These are phyloP conservation scores for Bipolaris zeicola DNA, from an alignment of 2,329 filamentous ascomycete species.

Conservation along the genomic window DNA sequence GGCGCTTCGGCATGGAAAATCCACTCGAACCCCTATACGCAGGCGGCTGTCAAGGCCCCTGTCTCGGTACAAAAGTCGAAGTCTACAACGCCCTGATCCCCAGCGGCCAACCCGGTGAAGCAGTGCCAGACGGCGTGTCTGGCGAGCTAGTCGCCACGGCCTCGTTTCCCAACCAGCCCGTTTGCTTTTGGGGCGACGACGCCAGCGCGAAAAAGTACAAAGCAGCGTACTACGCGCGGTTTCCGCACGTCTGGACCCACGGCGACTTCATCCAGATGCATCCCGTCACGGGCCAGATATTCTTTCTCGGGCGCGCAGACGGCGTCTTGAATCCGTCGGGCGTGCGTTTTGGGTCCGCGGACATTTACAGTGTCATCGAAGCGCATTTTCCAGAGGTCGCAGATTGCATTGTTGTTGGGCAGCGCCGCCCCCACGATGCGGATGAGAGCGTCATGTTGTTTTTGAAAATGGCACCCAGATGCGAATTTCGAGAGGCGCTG, in stretches of 20 bases:
- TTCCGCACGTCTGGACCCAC: constrained; percentile 74
- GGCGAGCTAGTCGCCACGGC: constrained; percentile 75
- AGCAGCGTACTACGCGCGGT: constrained; percentile 54
- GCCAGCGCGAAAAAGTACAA: constrained; percentile 51
- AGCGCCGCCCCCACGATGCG: constrained; percentile 65
- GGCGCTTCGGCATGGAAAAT: constrained; percentile 67
- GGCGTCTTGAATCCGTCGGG: constrained; percentile 81
- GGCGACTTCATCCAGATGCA: constrained; percentile 79
- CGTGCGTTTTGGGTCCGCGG: constrained; percentile 78
- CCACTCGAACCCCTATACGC: constrained; percentile 69
- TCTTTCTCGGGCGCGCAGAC: constrained; percentile 73
- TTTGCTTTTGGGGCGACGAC: constrained; percentile 55
- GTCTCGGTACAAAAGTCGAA: constrained; percentile 60
- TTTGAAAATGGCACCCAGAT: constrained; percentile 64
- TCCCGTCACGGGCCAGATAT: constrained; percentile 67
- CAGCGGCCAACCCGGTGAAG: constrained; percentile 51
- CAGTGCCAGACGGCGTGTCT: constrained; percentile 67
- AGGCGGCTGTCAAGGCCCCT: constrained; percentile 61
- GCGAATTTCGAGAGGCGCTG: constrained; percentile 47
- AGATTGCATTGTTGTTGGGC: constrained; percentile 81
- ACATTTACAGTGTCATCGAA: constrained; percentile 79
- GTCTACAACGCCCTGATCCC: constrained; percentile 64
- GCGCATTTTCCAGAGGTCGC: constrained; percentile 66
- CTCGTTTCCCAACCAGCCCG: constrained; percentile 77
- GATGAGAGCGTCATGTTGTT: constrained; percentile 67